phyloP scores from a whole-genome alignment of 2,329 filamentous ascomycete genomes.

The Beauveria varroae region DNA sequence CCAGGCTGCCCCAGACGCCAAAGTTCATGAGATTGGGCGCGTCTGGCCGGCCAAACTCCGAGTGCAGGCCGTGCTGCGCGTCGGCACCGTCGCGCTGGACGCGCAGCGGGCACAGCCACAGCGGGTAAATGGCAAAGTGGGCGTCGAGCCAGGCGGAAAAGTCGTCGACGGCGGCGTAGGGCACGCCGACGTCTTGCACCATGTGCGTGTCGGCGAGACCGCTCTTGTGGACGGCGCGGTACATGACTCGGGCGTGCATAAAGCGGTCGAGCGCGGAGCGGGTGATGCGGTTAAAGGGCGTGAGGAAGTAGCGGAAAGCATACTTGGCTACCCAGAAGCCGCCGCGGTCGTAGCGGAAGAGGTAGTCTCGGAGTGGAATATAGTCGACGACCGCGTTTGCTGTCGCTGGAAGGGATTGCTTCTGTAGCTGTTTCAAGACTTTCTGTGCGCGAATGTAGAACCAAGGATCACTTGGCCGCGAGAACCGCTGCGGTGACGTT shows the following conservation, averaged over 20 bases:
- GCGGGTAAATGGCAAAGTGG: constrained; percentile 40
- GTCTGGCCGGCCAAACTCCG: constrained; percentile 33
- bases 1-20: constrained; percentile 51
- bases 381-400: constrained; percentile 33
- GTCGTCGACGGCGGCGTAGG: constrained; percentile 32
- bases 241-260: constrained; percentile 57
- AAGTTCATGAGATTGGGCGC: constrained; percentile 48
- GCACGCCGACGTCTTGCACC: constrained; percentile 55
- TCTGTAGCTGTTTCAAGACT: constrained; percentile 22
- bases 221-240: constrained; percentile 56
- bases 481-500: constrained; percentile 38
- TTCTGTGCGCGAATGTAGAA: constrained; percentile 61
- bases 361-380: constrained; percentile 57
- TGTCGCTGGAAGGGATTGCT: constrained; percentile 5
- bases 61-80: constrained; percentile 39
- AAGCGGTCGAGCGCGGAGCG: constrained; percentile 54
- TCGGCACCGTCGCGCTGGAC: constrained; percentile 34
- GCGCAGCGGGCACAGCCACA: constrained; percentile 49
- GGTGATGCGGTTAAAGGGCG: constrained; percentile 57
- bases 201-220: constrained; percentile 53
- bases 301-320: constrained; percentile 56
- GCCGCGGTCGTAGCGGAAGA: constrained; percentile 55
- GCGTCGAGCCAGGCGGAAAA: constrained; percentile 42
- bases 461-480: constrained; percentile 58
- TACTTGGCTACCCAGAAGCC: constrained; percentile 56